These are phyloP conservation scores for Alternaria sp. DNA, from an alignment of 2,329 filamentous ascomycete genomes.

Conservation along the genomic window DNA sequence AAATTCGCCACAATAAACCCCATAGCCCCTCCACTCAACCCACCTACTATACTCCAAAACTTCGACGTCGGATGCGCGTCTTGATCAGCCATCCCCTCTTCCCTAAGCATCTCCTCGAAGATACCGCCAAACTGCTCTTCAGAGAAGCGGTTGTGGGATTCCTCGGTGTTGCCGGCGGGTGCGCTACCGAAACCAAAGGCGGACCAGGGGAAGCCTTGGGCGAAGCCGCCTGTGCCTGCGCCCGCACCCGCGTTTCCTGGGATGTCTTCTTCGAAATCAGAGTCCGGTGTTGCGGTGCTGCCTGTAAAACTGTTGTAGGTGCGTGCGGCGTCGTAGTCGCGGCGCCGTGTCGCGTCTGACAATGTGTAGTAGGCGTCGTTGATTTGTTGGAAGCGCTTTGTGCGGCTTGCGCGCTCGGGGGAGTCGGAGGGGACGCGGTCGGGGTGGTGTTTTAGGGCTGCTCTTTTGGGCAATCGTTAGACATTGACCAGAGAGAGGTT, in stretches of 20 bases:
- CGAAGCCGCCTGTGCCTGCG: constrained; percentile 16
- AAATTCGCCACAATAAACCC: constrained; percentile 96
- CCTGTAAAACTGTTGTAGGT: constrained; percentile 57
- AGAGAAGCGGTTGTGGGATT: constrained; percentile 63
- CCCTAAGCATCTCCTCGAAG: constrained; percentile 62
- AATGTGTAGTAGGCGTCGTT: constrained; percentile 95
- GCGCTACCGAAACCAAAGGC: constrained; percentile 66
- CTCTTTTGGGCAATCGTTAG: constrained; percentile 56
- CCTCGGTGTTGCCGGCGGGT: constrained; percentile 52
- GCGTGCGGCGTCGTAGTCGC: constrained; percentile 82
- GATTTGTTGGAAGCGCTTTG: constrained; percentile 86
- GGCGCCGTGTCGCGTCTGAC: constrained; percentile 75
- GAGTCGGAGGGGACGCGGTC: constrained; percentile 86
- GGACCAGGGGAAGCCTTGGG: constrained; percentile 75
- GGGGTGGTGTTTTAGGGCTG: constrained; percentile 89
- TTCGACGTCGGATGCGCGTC: constrained; percentile 67
- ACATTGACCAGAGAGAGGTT: not conserved
- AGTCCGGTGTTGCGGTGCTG: constrained; percentile 52
- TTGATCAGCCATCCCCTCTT: constrained; percentile 71
- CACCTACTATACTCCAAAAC: constrained; percentile 89
- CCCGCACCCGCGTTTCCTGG: constrained; percentile 37
- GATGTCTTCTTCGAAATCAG: constrained; percentile 58
- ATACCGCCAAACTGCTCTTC: constrained; percentile 83
- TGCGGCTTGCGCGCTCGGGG: constrained; percentile 80
- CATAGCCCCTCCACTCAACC: constrained; percentile 83